Evolutionary conservation across 129 eudicot genomes (phyloP).

Genomic region (Glebionis coronaria): DNA sequence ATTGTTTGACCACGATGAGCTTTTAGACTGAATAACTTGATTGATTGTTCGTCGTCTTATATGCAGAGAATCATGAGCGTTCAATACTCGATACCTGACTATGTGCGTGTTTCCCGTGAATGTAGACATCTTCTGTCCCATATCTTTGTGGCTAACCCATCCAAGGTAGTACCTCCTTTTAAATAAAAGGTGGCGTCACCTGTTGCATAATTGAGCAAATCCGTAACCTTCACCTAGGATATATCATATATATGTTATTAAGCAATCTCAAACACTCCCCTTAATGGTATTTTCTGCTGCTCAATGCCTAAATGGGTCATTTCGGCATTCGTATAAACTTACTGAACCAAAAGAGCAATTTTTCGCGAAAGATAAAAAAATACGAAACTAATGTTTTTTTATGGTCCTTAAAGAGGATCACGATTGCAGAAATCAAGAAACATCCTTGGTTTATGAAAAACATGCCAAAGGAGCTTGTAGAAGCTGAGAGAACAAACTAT

Average conservation of each 20-base stretch:
- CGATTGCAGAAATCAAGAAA: conserved; percentile 59
- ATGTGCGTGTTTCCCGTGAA: conserved; percentile 64
- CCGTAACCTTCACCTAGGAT: too few relatives aligned
- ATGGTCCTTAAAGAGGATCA: conserved; percentile 48
- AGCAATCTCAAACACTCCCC: too few relatives aligned
- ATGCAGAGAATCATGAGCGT: conserved; percentile 69
- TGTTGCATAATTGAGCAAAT: neutral
- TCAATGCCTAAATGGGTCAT: neutral
- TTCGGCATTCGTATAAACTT: neutral
- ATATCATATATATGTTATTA: too few relatives aligned
- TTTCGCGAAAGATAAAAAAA: neutral
- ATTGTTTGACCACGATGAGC: conserved; percentile 10
- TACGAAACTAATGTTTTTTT: conserved; percentile 18
- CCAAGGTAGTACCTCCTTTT: conserved; percentile 47
- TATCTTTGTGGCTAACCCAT: conserved; percentile 70
- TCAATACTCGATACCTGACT: conserved; percentile 71
- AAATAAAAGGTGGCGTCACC: neutral
- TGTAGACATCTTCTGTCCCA: conserved; percentile 65
- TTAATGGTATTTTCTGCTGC: neutral
- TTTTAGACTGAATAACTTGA: conserved; percentile 16
- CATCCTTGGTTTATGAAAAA: conserved; percentile 70
- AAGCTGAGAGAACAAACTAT: conserved; percentile 50
- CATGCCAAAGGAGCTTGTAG: conserved; percentile 56
- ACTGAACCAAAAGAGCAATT: neutral
- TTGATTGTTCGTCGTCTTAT: conserved; percentile 2